Conservation (phyloP, 2,329 filamentous ascomycete genomes). For the Nothophoma quercina region DNA sequence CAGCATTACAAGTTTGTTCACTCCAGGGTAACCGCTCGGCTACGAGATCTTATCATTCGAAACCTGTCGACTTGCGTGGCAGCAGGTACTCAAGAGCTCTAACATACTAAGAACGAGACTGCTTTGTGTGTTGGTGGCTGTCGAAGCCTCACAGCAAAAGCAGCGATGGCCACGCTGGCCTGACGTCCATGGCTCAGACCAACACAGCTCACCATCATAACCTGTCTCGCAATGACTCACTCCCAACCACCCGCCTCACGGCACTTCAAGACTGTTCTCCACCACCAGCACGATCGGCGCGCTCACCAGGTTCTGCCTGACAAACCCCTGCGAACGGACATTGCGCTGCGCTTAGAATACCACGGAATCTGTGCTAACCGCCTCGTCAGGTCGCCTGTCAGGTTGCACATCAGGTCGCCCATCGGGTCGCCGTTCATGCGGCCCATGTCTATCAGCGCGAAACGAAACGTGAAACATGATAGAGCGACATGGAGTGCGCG, state of each 20-base stretch:
- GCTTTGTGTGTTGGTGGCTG: too few relatives aligned
- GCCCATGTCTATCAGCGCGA: slow-evolving; percentile 7
- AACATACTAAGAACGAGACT: too few relatives aligned
- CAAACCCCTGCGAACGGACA: not conserved
- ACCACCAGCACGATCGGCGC: not conserved
- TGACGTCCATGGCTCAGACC: not conserved
- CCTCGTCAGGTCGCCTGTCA: slow-evolving; percentile 5
- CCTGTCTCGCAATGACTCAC: not conserved
- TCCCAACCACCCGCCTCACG: too few relatives aligned
- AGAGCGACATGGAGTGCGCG: not conserved
- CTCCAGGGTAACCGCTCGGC: too few relatives aligned
- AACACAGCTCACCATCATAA: not conserved
- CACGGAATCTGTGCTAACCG: slow-evolving; percentile 5
- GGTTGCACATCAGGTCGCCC: slow-evolving; percentile 9
- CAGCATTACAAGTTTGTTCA: too few relatives aligned
- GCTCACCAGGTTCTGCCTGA: not conserved
- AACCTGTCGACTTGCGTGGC: too few relatives aligned
- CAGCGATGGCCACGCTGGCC: not conserved
- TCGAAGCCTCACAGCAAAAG: not conserved
- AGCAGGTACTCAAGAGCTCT: too few relatives aligned
- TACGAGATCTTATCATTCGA: too few relatives aligned
- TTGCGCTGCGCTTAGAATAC: not conserved
- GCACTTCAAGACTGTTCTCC: too few relatives aligned
- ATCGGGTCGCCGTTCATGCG: slow-evolving; percentile 6
- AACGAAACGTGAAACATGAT: slow-evolving; percentile 12